These are phyloP conservation scores for Sporothrix inflata DNA, from an alignment of 2,329 filamentous ascomycete genomes.

Conservation along the genomic window DNA sequence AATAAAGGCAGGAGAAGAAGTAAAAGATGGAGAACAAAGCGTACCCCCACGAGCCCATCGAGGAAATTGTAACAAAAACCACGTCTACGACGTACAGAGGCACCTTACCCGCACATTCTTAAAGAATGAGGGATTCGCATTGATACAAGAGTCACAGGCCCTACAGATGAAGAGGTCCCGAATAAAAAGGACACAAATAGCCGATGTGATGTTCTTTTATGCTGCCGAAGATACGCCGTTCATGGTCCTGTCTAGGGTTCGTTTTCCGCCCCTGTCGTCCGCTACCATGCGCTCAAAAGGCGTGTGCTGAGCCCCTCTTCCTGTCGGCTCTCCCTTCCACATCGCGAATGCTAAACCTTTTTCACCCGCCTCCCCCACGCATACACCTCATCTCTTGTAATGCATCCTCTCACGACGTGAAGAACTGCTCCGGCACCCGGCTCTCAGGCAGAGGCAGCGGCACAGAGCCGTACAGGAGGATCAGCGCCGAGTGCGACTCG, in stretches of 20 bases:
- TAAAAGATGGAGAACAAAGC: no score
- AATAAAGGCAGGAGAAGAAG: no score
- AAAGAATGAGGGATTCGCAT: no score
- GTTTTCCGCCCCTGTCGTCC: neutral
- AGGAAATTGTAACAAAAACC: no score
- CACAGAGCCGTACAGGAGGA: slow-evolving; percentile 77
- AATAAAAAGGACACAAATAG: no score
- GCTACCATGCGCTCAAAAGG: neutral
- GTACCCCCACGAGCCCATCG: no score
- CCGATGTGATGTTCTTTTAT: neutral
- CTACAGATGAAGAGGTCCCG: no score
- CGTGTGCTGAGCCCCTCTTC: neutral
- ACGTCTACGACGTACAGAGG: no score
- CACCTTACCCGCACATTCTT: no score
- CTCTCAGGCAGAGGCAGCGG: slow-evolving; percentile 62
- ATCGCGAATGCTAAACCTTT: no score
- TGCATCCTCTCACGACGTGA: slow-evolving; percentile 26
- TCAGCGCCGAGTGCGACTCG: slow-evolving; percentile 81
- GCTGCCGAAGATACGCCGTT: neutral
- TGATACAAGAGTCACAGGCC: no score
- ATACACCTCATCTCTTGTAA: neutral
- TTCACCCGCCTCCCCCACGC: neutral
- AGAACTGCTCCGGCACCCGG: slow-evolving; percentile 29
- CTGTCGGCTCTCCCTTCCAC: no score
- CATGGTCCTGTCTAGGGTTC: neutral